These are phyloP conservation scores for Plasmodium fragile DNA, from an alignment of 169 alveolate species.

Conservation along the genomic window DNA sequence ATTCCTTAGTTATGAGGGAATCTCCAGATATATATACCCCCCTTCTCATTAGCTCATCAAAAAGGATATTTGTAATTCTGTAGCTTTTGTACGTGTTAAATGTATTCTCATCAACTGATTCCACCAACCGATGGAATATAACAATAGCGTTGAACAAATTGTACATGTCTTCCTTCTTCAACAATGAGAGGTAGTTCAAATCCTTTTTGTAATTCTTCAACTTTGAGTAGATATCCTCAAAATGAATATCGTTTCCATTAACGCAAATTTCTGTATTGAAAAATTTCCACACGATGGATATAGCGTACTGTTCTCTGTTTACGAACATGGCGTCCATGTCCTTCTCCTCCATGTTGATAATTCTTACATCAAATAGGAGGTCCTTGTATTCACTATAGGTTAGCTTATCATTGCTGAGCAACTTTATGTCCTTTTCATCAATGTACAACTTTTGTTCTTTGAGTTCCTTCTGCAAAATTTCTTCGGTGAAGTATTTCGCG, in stretches of 20 bases:
- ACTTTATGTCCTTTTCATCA: conserved; percentile 10
- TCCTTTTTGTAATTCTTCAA: conserved; percentile 37
- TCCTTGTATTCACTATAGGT: conserved; percentile 52
- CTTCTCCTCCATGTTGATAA: conserved; percentile 8
- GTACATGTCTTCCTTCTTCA: conserved; percentile 44
- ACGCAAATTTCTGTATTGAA: conserved; percentile 39
- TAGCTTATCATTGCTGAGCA: conserved; percentile 1
- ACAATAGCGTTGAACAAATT: conserved; percentile 52
- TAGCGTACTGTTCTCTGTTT: conserved; percentile 42
- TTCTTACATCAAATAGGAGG: conserved; percentile 8
- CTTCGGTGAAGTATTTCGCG: conserved; percentile 11
- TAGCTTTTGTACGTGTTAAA: conserved; percentile 62
- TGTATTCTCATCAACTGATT: conserved; percentile 34
- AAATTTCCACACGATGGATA: conserved; percentile 55
- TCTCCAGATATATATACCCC: conserved; percentile 73
- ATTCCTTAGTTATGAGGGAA: conserved; percentile 60
- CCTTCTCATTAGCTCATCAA: conserved; percentile 34
- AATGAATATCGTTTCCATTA: conserved; percentile 22
- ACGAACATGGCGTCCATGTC: background rate
- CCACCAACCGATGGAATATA: conserved; percentile 36
- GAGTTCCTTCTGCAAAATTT: background rate
- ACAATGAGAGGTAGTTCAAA: background rate
- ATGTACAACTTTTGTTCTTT: conserved; percentile 25
- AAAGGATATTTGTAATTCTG: conserved; percentile 48
- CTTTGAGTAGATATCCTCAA: conserved; percentile 52